These are phyloP conservation scores for Camellia sinensis DNA, from an alignment of 148 eudicot species.

Conservation along the genomic window DNA sequence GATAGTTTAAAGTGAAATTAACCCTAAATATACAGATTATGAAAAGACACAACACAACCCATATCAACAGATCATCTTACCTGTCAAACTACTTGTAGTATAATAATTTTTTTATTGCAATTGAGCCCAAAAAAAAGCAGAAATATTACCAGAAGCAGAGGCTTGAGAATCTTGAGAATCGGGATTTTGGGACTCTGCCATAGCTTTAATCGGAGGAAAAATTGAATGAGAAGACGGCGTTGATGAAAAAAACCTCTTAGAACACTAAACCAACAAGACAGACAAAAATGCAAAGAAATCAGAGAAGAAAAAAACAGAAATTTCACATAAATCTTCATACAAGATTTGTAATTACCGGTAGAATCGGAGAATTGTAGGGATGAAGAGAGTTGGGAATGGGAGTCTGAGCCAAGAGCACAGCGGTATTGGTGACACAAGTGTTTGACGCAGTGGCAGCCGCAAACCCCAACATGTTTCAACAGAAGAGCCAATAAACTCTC, in stretches of 20 bases:
- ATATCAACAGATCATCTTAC: too few relatives aligned
- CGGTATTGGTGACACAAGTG: not conserved
- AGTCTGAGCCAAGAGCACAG: not conserved
- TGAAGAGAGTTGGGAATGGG: not conserved
- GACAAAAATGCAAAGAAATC: not conserved
- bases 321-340: not conserved
- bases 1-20: too few relatives aligned
- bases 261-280: not conserved
- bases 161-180: slow-evolving; percentile 35
- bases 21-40: too few relatives aligned
- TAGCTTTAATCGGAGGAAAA: slow-evolving; percentile 29
- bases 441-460: not conserved
- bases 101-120: too few relatives aligned
- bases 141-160: slow-evolving; percentile 21
- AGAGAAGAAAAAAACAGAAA: too few relatives aligned
- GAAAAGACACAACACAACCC: too few relatives aligned
- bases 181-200: slow-evolving; percentile 25
- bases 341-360: not conserved
- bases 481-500: not conserved
- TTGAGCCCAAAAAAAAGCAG: not conserved
- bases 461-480: slow-evolving; percentile 14
- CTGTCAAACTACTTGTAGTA: not conserved
- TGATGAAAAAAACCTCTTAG: not conserved
- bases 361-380: slow-evolving; percentile 3
- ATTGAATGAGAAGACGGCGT: slow-evolving; percentile 18